Conservation (phyloP, 106 monocot species). For the Hemerocallis citrina region DNA sequence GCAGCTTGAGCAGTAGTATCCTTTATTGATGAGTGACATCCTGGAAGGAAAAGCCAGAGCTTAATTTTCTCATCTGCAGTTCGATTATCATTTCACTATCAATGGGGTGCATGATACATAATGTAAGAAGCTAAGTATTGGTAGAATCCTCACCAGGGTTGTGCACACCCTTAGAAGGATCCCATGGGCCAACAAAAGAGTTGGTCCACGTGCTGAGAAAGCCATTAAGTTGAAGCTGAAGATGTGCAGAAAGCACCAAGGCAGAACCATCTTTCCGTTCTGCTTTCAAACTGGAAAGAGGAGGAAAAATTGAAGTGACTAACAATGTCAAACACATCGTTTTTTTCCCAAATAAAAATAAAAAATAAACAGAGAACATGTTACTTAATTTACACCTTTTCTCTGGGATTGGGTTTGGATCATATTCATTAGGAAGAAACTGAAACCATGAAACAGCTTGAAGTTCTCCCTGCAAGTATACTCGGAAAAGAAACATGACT, state of each 20-base stretch:
- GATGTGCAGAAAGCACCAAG: slow-evolving; percentile 62
- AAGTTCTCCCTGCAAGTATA: slow-evolving; percentile 65
- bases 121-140: neutral
- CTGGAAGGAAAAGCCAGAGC: slow-evolving; percentile 97
- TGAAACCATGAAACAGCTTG: slow-evolving; percentile 89
- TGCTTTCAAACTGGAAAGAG: slow-evolving; percentile 37
- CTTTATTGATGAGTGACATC: slow-evolving; percentile 60
- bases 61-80: slow-evolving; percentile 95
- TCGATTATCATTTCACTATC: neutral
- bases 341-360: neutral
- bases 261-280: slow-evolving; percentile 76
- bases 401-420: slow-evolving; percentile 40
- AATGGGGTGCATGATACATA: neutral
- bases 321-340: neutral
- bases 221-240: slow-evolving; percentile 78
- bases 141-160: slow-evolving; percentile 65
- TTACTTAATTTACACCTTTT: slow-evolving; percentile 44
- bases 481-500: neutral
- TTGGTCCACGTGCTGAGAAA: slow-evolving; percentile 95
- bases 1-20: slow-evolving; percentile 68
- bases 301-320: neutral
- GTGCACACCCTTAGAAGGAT: slow-evolving; percentile 93
- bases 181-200: slow-evolving; percentile 99
- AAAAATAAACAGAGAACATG: neutral
- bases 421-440: slow-evolving; percentile 76